Conservation (phyloP, 352 stramenopile genomes). For the Pythium biforme region DNA sequence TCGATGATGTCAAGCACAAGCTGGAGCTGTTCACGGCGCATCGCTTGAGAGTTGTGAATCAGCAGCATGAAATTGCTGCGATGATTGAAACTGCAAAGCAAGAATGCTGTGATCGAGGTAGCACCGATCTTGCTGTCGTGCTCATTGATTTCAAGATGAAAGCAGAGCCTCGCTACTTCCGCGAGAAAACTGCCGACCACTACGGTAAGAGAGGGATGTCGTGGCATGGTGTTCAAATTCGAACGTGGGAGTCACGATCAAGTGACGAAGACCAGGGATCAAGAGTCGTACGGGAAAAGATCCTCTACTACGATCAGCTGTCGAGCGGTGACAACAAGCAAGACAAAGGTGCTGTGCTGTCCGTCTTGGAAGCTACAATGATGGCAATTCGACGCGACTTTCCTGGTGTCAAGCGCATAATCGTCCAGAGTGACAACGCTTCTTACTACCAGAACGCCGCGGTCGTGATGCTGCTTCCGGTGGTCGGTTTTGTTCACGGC, state of each 20-base stretch:
- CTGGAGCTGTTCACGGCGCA: not conserved
- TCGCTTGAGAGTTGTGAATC: not conserved
- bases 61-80: not conserved
- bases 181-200: slow-evolving; percentile 6
- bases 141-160: slow-evolving; percentile 31
- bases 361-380: slow-evolving; percentile 23
- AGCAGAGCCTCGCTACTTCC: slow-evolving; percentile 19
- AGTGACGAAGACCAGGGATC: not conserved
- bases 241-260: not conserved
- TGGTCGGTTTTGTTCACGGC: slow-evolving; percentile 14
- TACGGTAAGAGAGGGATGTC: slow-evolving; percentile 20
- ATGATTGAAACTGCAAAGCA: not conserved
- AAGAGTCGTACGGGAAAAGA: not conserved
- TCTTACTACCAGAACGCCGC: slow-evolving; percentile 26
- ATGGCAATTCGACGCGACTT: slow-evolving; percentile 21
- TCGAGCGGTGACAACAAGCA: slow-evolving; percentile 16
- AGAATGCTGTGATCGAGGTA: not conserved
- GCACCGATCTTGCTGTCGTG: slow-evolving; percentile 9
- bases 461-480: slow-evolving; percentile 16
- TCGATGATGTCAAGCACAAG: slow-evolving; percentile 6
- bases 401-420: slow-evolving; percentile 17
- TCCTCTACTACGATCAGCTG: slow-evolving; percentile 22
- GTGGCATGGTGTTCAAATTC: slow-evolving; percentile 16
- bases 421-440: slow-evolving; percentile 28
- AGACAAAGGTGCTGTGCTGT: slow-evolving; percentile 21